Percentiles rank a stretch among this genome's conserved stretches.
Conservation (phyloP, 2,329 filamentous ascomycete species). For the Leptographium procerum region DNA sequence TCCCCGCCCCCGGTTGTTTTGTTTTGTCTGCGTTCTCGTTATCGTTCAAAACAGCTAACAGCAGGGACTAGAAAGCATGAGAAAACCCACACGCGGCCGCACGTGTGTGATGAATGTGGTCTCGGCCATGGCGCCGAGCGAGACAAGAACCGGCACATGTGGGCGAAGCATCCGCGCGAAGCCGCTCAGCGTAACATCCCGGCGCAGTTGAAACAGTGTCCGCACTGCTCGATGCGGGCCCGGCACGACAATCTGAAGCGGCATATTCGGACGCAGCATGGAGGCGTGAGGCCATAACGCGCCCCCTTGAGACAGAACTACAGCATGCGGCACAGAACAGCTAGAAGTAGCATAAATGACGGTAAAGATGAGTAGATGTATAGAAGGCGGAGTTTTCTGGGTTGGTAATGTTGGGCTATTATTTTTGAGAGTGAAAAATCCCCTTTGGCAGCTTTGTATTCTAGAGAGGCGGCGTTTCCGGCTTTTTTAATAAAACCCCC, state of each 20-base stretch:
- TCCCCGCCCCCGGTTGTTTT: not conserved
- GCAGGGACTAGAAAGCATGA: not conserved
- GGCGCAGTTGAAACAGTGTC: not conserved
- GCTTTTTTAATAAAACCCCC: too few relatives aligned
- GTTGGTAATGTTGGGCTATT: too few relatives aligned
- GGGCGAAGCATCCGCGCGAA: not conserved
- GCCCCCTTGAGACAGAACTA: not conserved
- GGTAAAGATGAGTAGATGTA: not conserved
- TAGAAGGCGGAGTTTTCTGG: too few relatives aligned
- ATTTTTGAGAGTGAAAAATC: too few relatives aligned
- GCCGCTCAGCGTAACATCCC: not conserved
- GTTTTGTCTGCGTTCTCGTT: not conserved
- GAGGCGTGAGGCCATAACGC: not conserved
- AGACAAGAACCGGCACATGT: not conserved
- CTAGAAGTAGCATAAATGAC: not conserved
- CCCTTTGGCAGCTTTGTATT: too few relatives aligned
- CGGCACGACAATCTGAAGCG: not conserved
- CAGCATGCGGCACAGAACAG: too few relatives aligned
- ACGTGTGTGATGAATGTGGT: not conserved
- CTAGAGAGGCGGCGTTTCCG: too few relatives aligned
- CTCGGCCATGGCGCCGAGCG: not conserved
- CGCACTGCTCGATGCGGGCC: not conserved
- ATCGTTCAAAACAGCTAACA: not conserved
- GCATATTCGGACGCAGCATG: not conserved
- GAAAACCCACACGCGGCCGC: not conserved